phyloP scores from a whole-genome alignment of 345 rosid species.

The Microthlaspi erraticum region DNA sequence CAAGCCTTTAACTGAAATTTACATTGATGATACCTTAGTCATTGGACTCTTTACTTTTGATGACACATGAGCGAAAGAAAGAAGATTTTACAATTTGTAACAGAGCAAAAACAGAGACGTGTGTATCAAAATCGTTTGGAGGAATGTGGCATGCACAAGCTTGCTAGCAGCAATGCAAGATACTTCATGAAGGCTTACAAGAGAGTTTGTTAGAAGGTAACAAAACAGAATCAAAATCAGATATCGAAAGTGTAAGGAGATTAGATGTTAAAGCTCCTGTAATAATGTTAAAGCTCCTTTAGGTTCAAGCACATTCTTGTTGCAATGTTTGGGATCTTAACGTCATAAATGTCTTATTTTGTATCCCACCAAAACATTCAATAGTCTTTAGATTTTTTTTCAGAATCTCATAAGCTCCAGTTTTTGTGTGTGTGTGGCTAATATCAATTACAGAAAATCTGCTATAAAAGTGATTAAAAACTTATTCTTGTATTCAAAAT shows the following conservation, averaged over 20 bases:
- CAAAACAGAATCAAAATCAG: constrained; percentile 43
- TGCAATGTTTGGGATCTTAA: constrained; percentile 49
- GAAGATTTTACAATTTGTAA: too few species aligned
- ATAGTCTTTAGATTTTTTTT: constrained; percentile 22
- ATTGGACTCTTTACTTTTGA: too few species aligned
- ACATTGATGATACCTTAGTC: too few species aligned
- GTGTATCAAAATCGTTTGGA: constrained; percentile 50
- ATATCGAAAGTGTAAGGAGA: constrained; percentile 56
- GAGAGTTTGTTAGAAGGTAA: constrained; percentile 57
- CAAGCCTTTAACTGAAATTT: too few species aligned
- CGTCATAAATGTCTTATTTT: constrained; percentile 53
- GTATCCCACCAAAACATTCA: constrained; percentile 38
- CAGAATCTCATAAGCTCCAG: constrained; percentile 31
- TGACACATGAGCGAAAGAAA: too few species aligned
- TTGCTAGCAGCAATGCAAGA: constrained; percentile 54
- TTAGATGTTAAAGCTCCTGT: constrained; percentile 66
- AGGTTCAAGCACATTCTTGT: constrained; percentile 53
- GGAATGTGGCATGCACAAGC: constrained; percentile 58
- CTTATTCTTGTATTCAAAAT: too few species aligned
- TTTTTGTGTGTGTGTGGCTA: constrained; percentile 2
- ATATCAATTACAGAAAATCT: neutral
- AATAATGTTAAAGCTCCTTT: too few species aligned
- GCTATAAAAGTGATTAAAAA: too few species aligned
- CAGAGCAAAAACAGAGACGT: too few species aligned
- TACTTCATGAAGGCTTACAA: constrained; percentile 52